Evolutionary conservation across 176 grass and related monocot species (phyloP).

Genomic region (Neostapfia colusana): DNA sequence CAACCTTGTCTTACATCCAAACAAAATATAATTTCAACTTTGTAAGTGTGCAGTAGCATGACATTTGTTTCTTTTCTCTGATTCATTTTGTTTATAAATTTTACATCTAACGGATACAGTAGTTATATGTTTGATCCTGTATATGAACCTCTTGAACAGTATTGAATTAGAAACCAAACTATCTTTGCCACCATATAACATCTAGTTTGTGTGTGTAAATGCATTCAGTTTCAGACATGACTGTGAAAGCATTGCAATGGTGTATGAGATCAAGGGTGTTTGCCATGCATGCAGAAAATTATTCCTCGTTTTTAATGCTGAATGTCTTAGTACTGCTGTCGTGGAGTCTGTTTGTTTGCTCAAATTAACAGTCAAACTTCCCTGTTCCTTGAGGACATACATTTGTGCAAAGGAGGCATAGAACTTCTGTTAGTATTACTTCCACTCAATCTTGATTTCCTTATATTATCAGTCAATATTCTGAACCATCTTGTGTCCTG

Average conservation of each 20-base stretch:
- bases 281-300: too few species aligned
- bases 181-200: not conserved
- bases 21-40: not conserved
- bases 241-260: not conserved
- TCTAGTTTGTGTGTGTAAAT: not conserved
- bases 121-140: not conserved
- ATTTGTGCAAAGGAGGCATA: not conserved
- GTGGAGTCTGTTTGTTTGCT: not conserved
- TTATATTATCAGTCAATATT: too few species aligned
- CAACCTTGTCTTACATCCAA: slow-evolving; percentile 6
- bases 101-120: not conserved
- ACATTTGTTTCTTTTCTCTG: not conserved
- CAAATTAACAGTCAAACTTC: not conserved
- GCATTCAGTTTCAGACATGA: not conserved
- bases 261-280: too few species aligned
- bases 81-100: not conserved
- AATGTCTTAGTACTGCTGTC: not conserved
- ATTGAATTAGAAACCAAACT: not conserved
- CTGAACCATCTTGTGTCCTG: too few species aligned
- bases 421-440: too few species aligned
- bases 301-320: not conserved
- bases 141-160: not conserved
- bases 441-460: too few species aligned
- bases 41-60: not conserved
- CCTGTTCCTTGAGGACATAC: not conserved